Evolutionary conservation across 495 filamentous ascomycete genomes (phyloP).

Genomic region (Neurospora sp.): DNA sequence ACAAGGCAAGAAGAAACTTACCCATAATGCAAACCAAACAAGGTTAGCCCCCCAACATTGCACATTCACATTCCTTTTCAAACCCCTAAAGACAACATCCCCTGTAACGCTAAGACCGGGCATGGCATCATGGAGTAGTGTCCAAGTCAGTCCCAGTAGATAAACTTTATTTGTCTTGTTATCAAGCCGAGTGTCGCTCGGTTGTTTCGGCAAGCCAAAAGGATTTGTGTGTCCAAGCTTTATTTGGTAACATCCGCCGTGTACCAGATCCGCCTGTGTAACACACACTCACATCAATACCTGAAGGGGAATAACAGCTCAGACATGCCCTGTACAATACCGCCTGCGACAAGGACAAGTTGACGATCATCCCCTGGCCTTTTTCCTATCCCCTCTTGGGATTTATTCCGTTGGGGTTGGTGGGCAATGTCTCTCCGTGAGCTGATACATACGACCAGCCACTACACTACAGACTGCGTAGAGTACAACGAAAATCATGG

Average conservation of each 20-base stretch:
- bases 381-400: neutral
- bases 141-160: neutral
- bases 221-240: neutral
- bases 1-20: neutral
- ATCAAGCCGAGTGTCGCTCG: neutral
- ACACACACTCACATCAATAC: neutral
- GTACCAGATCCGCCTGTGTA: neutral
- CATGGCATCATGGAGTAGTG: neutral
- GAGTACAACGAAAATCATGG: neutral
- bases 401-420: neutral
- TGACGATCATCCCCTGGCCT: neutral
- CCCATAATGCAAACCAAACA: neutral
- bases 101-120: neutral
- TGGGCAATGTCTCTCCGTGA: neutral
- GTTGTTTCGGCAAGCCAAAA: neutral
- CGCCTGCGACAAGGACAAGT: neutral
- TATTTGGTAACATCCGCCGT: neutral
- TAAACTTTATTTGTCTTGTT: neutral
- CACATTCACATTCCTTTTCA: neutral
- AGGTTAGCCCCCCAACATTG: neutral
- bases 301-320: neutral
- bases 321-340: neutral
- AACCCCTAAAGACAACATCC: neutral
- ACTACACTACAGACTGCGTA: neutral
- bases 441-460: neutral